These are phyloP conservation scores for Aspergillus mulundensis DNA, from an alignment of 495 filamentous ascomycete species.

Conservation along the genomic window DNA sequence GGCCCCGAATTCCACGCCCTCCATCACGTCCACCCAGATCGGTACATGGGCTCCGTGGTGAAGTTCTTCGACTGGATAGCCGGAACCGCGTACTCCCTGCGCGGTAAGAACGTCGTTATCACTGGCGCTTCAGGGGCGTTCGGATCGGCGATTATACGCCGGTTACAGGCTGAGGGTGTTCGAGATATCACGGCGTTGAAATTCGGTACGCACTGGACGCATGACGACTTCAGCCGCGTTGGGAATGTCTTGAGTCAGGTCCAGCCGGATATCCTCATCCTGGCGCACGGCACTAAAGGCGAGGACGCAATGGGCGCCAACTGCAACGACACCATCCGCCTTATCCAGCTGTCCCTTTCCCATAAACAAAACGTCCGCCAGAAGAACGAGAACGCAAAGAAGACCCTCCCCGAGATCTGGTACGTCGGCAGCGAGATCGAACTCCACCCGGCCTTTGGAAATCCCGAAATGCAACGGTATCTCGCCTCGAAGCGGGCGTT, in stretches of 20 bases:
- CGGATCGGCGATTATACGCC: conserved; percentile 10
- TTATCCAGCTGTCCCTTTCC: conserved; percentile 12
- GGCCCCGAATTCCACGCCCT: conserved; percentile 22
- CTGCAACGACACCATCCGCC: conserved; percentile 9
- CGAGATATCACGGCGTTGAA: conserved; percentile 1
- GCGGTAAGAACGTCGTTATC: conserved; percentile 15
- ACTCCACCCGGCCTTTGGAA: conserved; percentile 4
- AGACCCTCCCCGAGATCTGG: conserved; percentile 18
- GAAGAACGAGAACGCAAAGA: neutral
- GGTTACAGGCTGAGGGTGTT: conserved; percentile 12
- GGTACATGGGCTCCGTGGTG: conserved; percentile 22
- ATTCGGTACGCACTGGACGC: conserved; percentile 6
- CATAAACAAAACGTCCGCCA: neutral
- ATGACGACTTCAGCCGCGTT: neutral
- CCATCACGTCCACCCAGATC: conserved; percentile 21
- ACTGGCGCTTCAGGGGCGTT: conserved; percentile 15
- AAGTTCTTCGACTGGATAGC: conserved; percentile 22
- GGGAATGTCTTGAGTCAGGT: neutral
- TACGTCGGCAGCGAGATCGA: conserved; percentile 18
- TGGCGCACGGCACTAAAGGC: conserved; percentile 10
- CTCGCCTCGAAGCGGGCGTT: conserved; percentile 11
- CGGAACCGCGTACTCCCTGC: conserved; percentile 19
- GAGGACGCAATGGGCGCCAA: conserved; percentile 10
- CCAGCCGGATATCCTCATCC: conserved; percentile 12
- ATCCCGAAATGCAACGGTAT: conserved; percentile 3